Base-by-base conservation (phyloP, 805 yeast genomes). In the Candida dajiaensis region DNA sequence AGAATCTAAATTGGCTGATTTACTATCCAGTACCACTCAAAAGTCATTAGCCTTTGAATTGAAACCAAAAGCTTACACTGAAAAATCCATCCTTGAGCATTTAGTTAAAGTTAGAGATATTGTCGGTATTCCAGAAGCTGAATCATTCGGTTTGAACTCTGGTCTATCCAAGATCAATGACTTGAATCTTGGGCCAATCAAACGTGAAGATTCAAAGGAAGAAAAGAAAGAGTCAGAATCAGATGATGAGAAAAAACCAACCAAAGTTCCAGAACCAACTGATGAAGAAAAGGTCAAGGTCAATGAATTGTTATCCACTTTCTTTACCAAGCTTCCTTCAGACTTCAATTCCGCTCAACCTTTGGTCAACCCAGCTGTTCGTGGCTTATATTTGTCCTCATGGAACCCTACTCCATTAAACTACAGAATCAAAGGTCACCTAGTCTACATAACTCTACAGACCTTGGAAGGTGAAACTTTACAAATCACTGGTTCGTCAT, bases 351-450 rank as follows among this genome's bases (percentile, higher is more conserved):
- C 47, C 39, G 44, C 59, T 6, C 13, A 46, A 2, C 42, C 49
- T 20, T 13, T 48, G 29, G 55, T 64, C 20, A 55, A 64, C 1
- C 72, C 74, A 29, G 64, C 69, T 47, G 69, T 78, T 16, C 72
- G 74, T 45, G 85, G 92, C 9, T 67, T 94, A 50, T 77, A 73
- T 44, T 63, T 89, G 42, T 86, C 96, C 13, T 77, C 79, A 45
- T 92, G 96, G 94, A 83, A 86, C 53, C 96, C 97, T 4, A 89
- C 89, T 13, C 83, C 92, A 26, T 70, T 83, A 16, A 67, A 71
- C 43, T 78, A 76, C 61, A 76, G 70, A 55, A 47, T 67, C n/a
- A 76, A 74, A 61, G 98, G 98, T 22, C 96, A 90, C 59, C 71
- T 90, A 56, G 70, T 85, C 48, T 92, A 92, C 65, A 70, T 94